Base-by-base conservation (phyloP, 441 rosid species). In the California macrophylla region DNA sequence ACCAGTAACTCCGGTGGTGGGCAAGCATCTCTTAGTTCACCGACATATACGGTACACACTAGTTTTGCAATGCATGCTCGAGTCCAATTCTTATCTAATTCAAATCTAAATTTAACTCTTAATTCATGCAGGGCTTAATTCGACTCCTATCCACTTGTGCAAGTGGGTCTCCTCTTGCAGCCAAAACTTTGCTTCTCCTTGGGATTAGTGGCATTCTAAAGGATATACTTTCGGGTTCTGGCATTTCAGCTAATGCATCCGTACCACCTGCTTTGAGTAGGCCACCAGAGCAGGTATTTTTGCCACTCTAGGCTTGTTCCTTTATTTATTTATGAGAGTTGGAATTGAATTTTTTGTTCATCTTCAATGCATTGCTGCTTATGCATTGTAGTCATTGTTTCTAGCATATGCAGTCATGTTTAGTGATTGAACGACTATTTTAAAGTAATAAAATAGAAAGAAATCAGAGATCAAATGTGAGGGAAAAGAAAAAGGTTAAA, bases 101-200 rank as follows among this genome's bases (percentile, higher is more conserved):
- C 21, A 23, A 34, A 25, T 71, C 69, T 45, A 72, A 21, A 64
- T 75, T 72, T 79, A 76, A 84, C 76, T 72, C 71, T 38, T 72
- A 28, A 50, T 67, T 42, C 58, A 62, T 75, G 74, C 85, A 95
- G 99, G 99, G 99, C 23, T 83, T 95, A 80, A 92, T 95, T 69
- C 96, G 99, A 42, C 79, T 95, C 71, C 89, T 92, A 52, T 91
- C 99, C 65, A 91, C 94, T 16, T 95, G 93, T 81, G 96, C 99
- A 54, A 95, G 98, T 66, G 98, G 98, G 34, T 95, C 99, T 56
- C 99, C 93, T 68, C 80, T 95, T 67, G 95, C 98, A 74, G 89
- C 89, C 71, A 91, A 91, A 85, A 95, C 98, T 62, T 70, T 92
- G 50, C 98, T 95, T 73, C 96, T 89, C 64, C 94, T 92, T 25